Evolutionary conservation across 2,329 filamentous ascomycete species (phyloP).

Genomic region (Colletotrichum ledebouriae): DNA sequence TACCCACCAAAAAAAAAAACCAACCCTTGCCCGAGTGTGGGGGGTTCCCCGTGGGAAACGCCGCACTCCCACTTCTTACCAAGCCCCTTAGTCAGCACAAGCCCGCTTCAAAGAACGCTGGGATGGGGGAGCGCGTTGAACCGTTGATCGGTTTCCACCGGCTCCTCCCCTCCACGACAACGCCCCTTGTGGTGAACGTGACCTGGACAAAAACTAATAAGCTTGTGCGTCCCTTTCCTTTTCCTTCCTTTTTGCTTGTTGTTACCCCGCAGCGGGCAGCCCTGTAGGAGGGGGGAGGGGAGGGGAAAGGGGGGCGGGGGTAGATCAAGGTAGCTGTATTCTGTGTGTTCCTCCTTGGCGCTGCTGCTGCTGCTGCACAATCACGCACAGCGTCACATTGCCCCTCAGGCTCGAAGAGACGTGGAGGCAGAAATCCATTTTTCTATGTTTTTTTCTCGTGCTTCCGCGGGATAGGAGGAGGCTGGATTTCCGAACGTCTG

Average conservation of each 20-base stretch:
- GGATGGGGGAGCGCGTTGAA: neutral
- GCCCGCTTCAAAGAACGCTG: no score
- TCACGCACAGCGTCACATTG: neutral
- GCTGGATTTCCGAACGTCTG: neutral
- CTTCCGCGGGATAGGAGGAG: conserved; percentile 7
- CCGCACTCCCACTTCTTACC: no score
- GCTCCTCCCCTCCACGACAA: neutral
- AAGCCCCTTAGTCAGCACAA: conserved; percentile 18
- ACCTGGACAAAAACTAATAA: neutral
- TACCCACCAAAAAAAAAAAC: neutral
- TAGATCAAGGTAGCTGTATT: neutral
- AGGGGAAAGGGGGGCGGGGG: no score
- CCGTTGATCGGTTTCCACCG: conserved; percentile 19
- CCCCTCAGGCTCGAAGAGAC: conserved; percentile 28
- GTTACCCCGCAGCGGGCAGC: conserved; percentile 28
- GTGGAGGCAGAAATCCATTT: conserved; percentile 28
- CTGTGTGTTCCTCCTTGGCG: no score
- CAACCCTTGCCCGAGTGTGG: neutral
- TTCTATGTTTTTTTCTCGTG: no score
- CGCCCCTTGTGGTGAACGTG: neutral
- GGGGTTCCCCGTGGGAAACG: neutral
- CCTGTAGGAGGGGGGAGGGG: no score
- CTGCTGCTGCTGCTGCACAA: neutral
- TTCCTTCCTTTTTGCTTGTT: neutral
- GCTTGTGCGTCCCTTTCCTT: no score